phyloP scores from a whole-genome alignment of 2,329 filamentous ascomycete genomes.

The Xenoacremonium recifei region DNA sequence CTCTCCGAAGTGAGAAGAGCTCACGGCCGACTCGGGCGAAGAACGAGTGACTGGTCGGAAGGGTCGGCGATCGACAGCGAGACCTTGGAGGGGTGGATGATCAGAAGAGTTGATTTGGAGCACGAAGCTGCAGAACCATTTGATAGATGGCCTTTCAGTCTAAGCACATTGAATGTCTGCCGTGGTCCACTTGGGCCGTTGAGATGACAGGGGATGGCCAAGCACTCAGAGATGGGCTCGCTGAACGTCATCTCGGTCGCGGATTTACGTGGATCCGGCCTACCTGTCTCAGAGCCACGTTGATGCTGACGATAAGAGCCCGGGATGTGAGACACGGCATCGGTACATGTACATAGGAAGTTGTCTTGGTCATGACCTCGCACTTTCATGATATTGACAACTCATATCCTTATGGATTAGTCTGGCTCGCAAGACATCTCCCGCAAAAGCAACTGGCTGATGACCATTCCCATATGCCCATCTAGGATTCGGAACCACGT shows the following conservation, averaged over 20 bases:
- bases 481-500: too few species aligned
- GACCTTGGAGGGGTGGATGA: conserved; percentile 4
- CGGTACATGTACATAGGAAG: too few species aligned
- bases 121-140: neutral
- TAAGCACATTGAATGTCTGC: conserved; percentile 18
- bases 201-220: conserved; percentile 9
- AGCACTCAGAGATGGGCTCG: conserved; percentile 9
- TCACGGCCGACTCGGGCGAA: neutral
- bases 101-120: conserved; percentile 2
- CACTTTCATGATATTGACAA: too few species aligned
- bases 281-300: neutral
- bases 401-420: too few species aligned
- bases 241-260: conserved; percentile 25
- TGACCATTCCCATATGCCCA: too few species aligned
- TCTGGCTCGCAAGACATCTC: too few species aligned
- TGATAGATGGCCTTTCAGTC: conserved; percentile 23
- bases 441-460: too few species aligned
- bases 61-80: too few species aligned
- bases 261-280: conserved; percentile 22
- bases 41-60: conserved; percentile 16
- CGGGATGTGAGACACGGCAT: too few species aligned
- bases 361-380: too few species aligned
- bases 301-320: too few species aligned
- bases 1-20: too few species aligned
- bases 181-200: conserved; percentile 20